phyloP scores from a whole-genome alignment of 2,329 filamentous ascomycete species.

The Dactylellina parvicollis region DNA sequence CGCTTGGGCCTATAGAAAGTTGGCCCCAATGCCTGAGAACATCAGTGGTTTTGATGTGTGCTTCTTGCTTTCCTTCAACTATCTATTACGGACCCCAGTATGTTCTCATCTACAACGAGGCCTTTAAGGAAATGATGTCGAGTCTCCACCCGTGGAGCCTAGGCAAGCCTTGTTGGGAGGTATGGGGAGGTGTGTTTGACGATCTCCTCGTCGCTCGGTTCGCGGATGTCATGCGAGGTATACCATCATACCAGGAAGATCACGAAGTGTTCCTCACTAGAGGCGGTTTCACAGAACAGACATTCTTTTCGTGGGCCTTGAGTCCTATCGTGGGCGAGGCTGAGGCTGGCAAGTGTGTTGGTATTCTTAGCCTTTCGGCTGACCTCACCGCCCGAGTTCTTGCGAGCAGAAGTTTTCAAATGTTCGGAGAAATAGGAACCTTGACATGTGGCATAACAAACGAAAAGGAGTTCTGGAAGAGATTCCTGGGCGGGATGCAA shows the following conservation, averaged over 20 bases:
- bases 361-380: slow-evolving; percentile 54
- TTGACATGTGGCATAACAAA: slow-evolving; percentile 68
- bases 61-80: slow-evolving; percentile 79
- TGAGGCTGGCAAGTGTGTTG: slow-evolving; percentile 41
- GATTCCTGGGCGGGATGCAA: slow-evolving; percentile 46
- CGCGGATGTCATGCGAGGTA: slow-evolving; percentile 72
- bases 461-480: slow-evolving; percentile 54
- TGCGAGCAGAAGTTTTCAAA: slow-evolving; percentile 55
- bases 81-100: slow-evolving; percentile 80
- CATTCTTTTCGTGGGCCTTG: slow-evolving; percentile 56
- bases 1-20: slow-evolving; percentile 77
- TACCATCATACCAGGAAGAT: slow-evolving; percentile 81
- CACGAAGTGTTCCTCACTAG: slow-evolving; percentile 78
- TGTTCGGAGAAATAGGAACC: slow-evolving; percentile 55
- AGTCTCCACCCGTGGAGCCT: slow-evolving; percentile 78
- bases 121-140: slow-evolving; percentile 75
- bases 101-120: slow-evolving; percentile 77
- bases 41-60: slow-evolving; percentile 76
- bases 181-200: slow-evolving; percentile 76
- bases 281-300: slow-evolving; percentile 63
- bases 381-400: slow-evolving; percentile 55
- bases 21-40: slow-evolving; percentile 77
- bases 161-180: slow-evolving; percentile 75
- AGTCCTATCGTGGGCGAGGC: slow-evolving; percentile 52
- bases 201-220: slow-evolving; percentile 65